phyloP scores from a whole-genome alignment of 768 basidiomycete genomes.

The Hygrophorus russula region DNA sequence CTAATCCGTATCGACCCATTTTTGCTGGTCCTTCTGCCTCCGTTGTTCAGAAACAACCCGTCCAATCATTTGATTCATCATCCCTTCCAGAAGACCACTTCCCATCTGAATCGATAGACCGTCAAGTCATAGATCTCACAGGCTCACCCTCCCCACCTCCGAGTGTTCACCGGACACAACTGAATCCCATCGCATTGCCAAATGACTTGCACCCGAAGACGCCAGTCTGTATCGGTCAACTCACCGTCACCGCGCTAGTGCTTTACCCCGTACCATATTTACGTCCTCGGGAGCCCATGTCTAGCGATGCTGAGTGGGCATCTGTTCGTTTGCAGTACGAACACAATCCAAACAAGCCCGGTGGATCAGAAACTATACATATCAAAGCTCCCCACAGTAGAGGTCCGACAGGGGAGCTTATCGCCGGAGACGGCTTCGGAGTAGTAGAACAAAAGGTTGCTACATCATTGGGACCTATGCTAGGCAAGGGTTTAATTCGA shows the following conservation, averaged over 20 bases:
- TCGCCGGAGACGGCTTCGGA: constrained; percentile 59
- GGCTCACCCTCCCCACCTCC: constrained; percentile 48
- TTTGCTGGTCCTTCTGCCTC: constrained; percentile 37
- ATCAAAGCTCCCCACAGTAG: constrained; percentile 55
- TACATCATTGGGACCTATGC: constrained; percentile 67
- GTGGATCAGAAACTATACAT: constrained; percentile 62
- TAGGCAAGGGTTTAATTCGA: constrained; percentile 74
- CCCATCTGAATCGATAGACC: constrained; percentile 16
- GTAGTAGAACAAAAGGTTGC: constrained; percentile 85
- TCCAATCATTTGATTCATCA: constrained; percentile 14
- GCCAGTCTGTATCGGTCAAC: constrained; percentile 80
- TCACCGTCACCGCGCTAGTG: constrained; percentile 74
- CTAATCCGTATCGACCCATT: constrained; percentile 29
- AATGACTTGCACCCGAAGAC: constrained; percentile 66
- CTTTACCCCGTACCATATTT: constrained; percentile 75
- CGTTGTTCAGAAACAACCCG: constrained; percentile 18
- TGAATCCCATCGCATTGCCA: constrained; percentile 25
- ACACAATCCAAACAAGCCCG: constrained; percentile 39
- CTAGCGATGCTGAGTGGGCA: constrained; percentile 49
- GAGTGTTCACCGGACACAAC: constrained; percentile 13
- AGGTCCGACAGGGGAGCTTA: constrained; percentile 39
- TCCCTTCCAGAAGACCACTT: constrained; percentile 11
- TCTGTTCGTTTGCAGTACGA: constrained; percentile 65
- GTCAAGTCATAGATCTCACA: constrained; percentile 70
- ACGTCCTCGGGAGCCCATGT: constrained; percentile 27